Percentiles rank a stretch among this genome's conserved stretches.
phyloP scores from a whole-genome alignment of 345 rosid species.

The Lenwebbia sp. region DNA sequence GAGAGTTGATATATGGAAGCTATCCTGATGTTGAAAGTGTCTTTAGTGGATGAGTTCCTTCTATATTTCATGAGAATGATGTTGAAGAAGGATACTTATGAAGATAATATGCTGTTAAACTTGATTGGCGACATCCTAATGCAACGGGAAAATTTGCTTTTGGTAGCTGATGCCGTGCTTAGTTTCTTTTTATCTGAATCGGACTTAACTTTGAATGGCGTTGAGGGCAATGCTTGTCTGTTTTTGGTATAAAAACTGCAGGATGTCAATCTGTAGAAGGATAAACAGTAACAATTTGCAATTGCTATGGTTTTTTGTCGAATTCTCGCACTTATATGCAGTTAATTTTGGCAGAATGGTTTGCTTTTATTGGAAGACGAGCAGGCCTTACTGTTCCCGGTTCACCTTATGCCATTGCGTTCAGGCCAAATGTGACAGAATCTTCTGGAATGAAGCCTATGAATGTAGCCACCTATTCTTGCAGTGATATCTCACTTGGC shows the following conservation, averaged over 20 bases:
- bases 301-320: neutral
- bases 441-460: conserved; percentile 81
- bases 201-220: neutral
- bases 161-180: neutral
- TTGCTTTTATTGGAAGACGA: conserved; percentile 70
- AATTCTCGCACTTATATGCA: neutral
- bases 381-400: conserved; percentile 56
- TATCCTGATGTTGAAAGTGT: neutral
- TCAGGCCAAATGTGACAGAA: conserved; percentile 41
- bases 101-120: neutral
- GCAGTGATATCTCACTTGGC: conserved; percentile 71
- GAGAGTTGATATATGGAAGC: neutral
- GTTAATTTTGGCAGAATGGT: conserved; percentile 68
- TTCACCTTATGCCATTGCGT: conserved; percentile 76
- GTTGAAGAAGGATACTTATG: neutral
- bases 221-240: neutral
- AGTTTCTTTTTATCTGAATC: neutral
- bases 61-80: neutral
- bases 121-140: neutral
- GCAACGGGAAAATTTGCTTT: neutral
- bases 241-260: neutral
- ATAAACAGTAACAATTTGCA: neutral
- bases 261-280: neutral
- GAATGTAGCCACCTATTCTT: conserved; percentile 83
- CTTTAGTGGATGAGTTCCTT: neutral